Evolutionary conservation across 331 rosid species (phyloP), one percentile per base, ranked within the genome.

Genomic region (Phaseolus coccineus): DNA sequence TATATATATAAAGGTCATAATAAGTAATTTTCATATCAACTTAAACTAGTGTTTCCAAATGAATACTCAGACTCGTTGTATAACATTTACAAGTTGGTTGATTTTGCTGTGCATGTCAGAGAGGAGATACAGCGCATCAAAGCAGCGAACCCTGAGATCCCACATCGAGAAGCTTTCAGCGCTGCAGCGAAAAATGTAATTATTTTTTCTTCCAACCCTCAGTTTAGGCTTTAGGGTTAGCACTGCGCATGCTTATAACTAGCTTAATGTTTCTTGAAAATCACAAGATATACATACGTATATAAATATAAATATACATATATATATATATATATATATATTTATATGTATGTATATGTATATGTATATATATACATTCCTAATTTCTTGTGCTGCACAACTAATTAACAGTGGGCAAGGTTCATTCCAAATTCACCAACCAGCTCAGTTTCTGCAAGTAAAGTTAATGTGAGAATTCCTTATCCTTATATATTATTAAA

Each of bases 61-160:
- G 51, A 46, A 46, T 3, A 46, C 13, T 44, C 14, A 8, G 3
- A 46, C 16, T 46, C 16, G 12, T 46, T 46, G 16, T 46, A 46
- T 46, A 3, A 12, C 22, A 58, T 58, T 57, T 30, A 59, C 40
- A 15, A 63, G 14, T 31, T 33, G 46, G 25, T 72, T 78, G 82
- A 84, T 85, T 73, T 16, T 77, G 83, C 61, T 80, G 76, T 74
- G 37, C 4, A 8, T 85, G 74, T 63, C 80, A 96, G 99, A 78
- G 99, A 96, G 82, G 99, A 96, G 89, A 93, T 96, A 69, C 97
- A 96, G 82, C 96, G 99, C 73, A 93, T 96, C 83, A 93, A 96
- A 89, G 88, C 96, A 72, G 96, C 92, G 13, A 90, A 91, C 79
- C 98, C 99, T 53, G 93, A 91, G 84, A 90, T 93, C 68, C 98